Evolutionary conservation across 2,329 filamentous ascomycete species (phyloP), one percentile per base, ranked within the genome.

Genomic region (Ilyonectria sp.): DNA sequence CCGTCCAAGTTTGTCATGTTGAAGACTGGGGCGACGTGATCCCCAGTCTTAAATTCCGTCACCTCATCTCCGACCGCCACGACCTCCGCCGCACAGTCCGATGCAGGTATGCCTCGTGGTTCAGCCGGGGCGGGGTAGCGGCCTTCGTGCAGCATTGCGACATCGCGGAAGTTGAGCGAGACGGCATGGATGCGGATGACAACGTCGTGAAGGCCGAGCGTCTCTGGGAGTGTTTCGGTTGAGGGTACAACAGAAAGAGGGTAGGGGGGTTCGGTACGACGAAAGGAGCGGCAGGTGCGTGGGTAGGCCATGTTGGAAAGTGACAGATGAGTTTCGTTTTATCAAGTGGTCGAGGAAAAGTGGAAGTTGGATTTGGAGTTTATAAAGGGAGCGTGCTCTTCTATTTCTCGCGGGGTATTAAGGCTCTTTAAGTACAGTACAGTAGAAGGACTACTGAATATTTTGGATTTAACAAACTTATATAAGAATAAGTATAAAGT

Each of bases 81-180:
- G 4, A 77, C 75, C 66, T 75, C 71, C 9, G 63, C 63, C 6
- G 63, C 58, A 19, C 63, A 66, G 37, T 66, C 63, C 6, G 63
- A 66, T 2, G 23, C 63, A 0, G 70, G 54, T 23, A 78, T 70
- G 40, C 75, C 75, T 4, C 55, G 35, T 0, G 68, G 53, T 21
- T 65, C 17, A 10, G 63, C 55, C 10, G 62, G 31, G 2, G 65
- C 43, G 1, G 71, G 71, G 62, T 78, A 78, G 9, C 55, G 62
- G 6, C 74, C 76, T 23, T 23, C 21, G 60, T 74, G 59, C n/a
- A 76, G 57, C 69, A 78, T 76, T 17, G 43, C 70, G 1, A 74
- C 70, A n/a, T 78, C 76, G 21, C 76, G 71, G 44, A 64, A 72
- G 43, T 72, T 72, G 17, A 72, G 50, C 4, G 70, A 72, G 10